Percentiles rank a stretch among this genome's conserved stretches.
Evolutionary conservation across 164 flowering plant genomes (phyloP).

Genomic region (Stephania japonica): DNA sequence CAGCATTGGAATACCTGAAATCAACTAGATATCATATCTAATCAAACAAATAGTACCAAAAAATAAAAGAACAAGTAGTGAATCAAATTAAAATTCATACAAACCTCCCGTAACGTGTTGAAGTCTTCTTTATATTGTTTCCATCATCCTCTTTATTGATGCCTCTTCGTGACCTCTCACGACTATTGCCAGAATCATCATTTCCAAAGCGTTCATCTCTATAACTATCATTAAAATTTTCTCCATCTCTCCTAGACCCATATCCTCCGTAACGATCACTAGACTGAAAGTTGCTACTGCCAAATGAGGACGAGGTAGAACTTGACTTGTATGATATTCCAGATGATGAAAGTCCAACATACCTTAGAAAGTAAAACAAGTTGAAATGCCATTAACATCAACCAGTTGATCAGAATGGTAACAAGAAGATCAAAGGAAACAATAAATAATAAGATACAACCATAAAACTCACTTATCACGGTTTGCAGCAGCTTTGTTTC

Average conservation of each 20-base stretch:
- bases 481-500: conserved; percentile 86
- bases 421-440: neutral
- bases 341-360: conserved; percentile 85
- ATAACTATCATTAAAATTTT: conserved; percentile 39
- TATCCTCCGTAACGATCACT: conserved; percentile 55
- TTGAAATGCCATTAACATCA: conserved; percentile 8
- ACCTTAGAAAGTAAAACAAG: conserved; percentile 37
- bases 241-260: conserved; percentile 36
- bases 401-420: neutral
- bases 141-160: conserved; percentile 25
- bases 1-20: neutral
- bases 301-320: conserved; percentile 36
- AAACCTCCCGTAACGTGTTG: conserved; percentile 45
- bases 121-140: conserved; percentile 28
- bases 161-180: conserved; percentile 36
- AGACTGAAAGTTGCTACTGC: conserved; percentile 44
- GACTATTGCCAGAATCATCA: conserved; percentile 35
- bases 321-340: conserved; percentile 76
- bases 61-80: neutral
- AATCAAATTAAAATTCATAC: neutral
- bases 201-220: conserved; percentile 39
- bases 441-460: conserved; percentile 11
- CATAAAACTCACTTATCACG: conserved; percentile 73
- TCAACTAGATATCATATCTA: neutral
- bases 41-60: neutral